Conservation (phyloP, 23 red algal species). For the Gracilaria gracilis region DNA sequence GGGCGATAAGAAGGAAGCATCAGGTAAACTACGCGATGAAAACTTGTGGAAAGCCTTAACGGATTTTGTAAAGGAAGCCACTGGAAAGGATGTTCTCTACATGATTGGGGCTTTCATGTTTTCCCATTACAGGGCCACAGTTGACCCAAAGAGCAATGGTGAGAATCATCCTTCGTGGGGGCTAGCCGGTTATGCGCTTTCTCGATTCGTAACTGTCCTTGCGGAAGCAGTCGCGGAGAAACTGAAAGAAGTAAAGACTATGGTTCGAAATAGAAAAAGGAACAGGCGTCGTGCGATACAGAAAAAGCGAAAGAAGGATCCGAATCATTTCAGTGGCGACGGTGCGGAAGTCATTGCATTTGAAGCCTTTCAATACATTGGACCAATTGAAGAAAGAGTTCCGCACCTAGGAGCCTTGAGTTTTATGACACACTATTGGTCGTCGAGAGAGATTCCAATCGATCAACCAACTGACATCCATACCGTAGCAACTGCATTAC, state of each 20-base stretch:
- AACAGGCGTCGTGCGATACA: constrained; percentile 54
- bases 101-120: constrained; percentile 55
- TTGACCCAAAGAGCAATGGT: neutral
- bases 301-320: constrained; percentile 46
- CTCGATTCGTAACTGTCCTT: constrained; percentile 4
- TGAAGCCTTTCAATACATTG: constrained; percentile 27
- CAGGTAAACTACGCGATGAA: constrained; percentile 1
- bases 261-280: constrained; percentile 25
- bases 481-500: neutral
- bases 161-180: neutral
- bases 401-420: constrained; percentile 36
- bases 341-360: neutral
- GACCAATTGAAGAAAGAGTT: constrained; percentile 9
- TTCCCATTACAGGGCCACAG: neutral
- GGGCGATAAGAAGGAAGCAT: constrained; percentile 15
- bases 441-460: neutral
- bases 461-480: neutral
- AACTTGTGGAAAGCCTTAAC: constrained; percentile 10
- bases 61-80: neutral
- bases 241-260: constrained; percentile 24
- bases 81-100: constrained; percentile 19
- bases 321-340: neutral
- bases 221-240: neutral
- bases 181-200: constrained; percentile 20
- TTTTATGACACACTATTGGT: constrained; percentile 38